Base-by-base conservation (phyloP, 2,329 filamentous ascomycete genomes). In the Cytospora mali region DNA sequence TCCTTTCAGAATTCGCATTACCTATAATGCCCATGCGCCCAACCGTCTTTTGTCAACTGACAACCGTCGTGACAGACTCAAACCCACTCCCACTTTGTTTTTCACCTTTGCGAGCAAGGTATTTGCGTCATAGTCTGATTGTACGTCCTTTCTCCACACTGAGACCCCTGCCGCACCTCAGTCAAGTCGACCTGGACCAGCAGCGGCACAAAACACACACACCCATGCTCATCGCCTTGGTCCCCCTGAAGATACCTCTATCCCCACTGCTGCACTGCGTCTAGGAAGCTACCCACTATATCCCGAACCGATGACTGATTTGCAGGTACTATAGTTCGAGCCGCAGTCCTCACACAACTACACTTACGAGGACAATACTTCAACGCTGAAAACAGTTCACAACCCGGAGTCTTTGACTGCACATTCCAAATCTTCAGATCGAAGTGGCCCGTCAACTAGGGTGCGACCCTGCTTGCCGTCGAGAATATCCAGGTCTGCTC, bases 401-500 rank as follows among this genome's bases (percentile, higher is more conserved):
- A 23, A 46, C 9, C 18, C n/a, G 18, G n/a, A 46, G 11, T 21
- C 9, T 11, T 46, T 49, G 50, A 39, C 27, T 42, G 50, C 58
- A 50, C 58, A 42, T 46, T 51, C 35, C 35, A 50, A 54, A 25
- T 42, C 50, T 27, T 35, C 35, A 54, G 28, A 49, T 28, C n/a
- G n/a, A 52, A 60, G 39, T 46, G 58, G 50, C 58, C 50, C 35
- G 52, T 21, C 25, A 31, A 39, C 64, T 65, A 61, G 64, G 64
- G 57, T 65, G 46, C 56, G 53, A 65, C 64, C 64, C 64, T 63
- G 64, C 57, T 51, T 48, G 50, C 46, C 49, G 39, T 58, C 53
- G 63, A 65, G 61, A 53, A 50, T 49, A 51, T 65, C 61, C 61
- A 65, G 50, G 64, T 31, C 51, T 49, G 51, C 49, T 63, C 64